These are phyloP conservation scores for Bertia moriformis DNA, from an alignment of 2,329 filamentous ascomycete genomes.

Conservation along the genomic window DNA sequence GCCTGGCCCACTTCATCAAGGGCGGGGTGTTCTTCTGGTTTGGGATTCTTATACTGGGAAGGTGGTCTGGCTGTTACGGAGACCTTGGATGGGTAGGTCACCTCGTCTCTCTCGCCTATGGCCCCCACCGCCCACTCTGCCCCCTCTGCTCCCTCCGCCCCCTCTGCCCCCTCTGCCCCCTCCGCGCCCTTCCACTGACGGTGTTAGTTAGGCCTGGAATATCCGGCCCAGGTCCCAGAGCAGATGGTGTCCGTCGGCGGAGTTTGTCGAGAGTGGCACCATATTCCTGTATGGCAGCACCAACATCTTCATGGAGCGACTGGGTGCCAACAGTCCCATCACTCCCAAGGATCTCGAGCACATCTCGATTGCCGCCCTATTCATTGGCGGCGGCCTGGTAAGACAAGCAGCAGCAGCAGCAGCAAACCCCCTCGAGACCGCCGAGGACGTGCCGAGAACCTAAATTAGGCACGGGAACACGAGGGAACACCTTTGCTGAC, in stretches of 20 bases:
- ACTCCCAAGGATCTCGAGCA: conserved; percentile 49
- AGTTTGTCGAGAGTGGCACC: conserved; percentile 50
- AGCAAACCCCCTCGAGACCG: too few relatives aligned
- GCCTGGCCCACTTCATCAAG: conserved; percentile 53
- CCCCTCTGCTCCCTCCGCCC: too few relatives aligned
- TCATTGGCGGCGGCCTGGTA: conserved; percentile 53
- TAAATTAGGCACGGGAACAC: too few relatives aligned
- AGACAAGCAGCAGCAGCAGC: conserved; percentile 12
- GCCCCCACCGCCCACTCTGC: too few relatives aligned
- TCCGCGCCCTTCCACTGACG: not conserved
- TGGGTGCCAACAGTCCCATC: conserved; percentile 36
- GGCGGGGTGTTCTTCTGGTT: conserved; percentile 59
- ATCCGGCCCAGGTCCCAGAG: not conserved
- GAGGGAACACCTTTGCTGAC: too few relatives aligned
- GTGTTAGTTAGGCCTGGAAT: not conserved
- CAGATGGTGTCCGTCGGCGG: conserved; percentile 30
- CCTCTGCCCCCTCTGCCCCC: too few relatives aligned
- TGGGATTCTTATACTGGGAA: conserved; percentile 47
- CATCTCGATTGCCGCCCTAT: conserved; percentile 53
- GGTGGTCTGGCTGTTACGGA: conserved; percentile 51
- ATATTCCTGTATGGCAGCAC: conserved; percentile 49
- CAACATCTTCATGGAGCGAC: conserved; percentile 53
- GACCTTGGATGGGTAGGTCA: conserved; percentile 40
- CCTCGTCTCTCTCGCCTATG: not conserved
- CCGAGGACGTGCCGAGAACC: too few relatives aligned